Evolutionary conservation across 139 green algal species (phyloP).

Genomic region (Limnomonas spitsbergensis): DNA sequence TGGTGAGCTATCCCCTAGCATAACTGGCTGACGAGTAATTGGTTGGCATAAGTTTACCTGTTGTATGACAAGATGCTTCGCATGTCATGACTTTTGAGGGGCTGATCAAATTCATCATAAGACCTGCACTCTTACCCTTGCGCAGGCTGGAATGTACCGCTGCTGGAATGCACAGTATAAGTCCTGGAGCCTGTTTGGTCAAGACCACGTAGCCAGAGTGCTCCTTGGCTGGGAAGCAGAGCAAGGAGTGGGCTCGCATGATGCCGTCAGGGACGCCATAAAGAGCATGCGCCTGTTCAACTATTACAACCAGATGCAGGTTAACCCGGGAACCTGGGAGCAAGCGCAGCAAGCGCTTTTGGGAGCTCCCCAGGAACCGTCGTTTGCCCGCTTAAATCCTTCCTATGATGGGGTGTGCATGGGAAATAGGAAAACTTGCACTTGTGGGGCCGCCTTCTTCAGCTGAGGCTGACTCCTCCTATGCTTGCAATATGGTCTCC

Average conservation of each 20-base stretch:
- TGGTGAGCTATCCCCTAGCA: constrained; percentile 46
- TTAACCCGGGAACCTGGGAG: constrained; percentile 45
- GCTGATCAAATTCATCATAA: too few relatives aligned
- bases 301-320: constrained; percentile 57
- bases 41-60: neutral
- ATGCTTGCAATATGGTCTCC: too few relatives aligned
- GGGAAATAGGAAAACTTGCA: constrained; percentile 83
- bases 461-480: too few relatives aligned
- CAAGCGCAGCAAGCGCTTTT: constrained; percentile 64
- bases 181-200: constrained; percentile 35
- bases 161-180: constrained; percentile 81
- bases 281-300: constrained; percentile 90
- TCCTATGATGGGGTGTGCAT: constrained; percentile 88
- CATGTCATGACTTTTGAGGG: too few relatives aligned
- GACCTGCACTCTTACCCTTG: too few relatives aligned
- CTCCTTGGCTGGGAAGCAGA: constrained; percentile 65
- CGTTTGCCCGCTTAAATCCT: constrained; percentile 75
- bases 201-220: constrained; percentile 77
- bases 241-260: constrained; percentile 33
- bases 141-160: constrained; percentile 69
- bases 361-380: constrained; percentile 42
- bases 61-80: too few relatives aligned
- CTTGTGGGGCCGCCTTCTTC: constrained; percentile 82
- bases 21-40: too few relatives aligned
- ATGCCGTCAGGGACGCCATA: constrained; percentile 74